Evolutionary conservation across 2,329 filamentous ascomycete genomes (phyloP), one percentile per base, ranked within the genome.

Genomic region (Anisogramma anomala): DNA sequence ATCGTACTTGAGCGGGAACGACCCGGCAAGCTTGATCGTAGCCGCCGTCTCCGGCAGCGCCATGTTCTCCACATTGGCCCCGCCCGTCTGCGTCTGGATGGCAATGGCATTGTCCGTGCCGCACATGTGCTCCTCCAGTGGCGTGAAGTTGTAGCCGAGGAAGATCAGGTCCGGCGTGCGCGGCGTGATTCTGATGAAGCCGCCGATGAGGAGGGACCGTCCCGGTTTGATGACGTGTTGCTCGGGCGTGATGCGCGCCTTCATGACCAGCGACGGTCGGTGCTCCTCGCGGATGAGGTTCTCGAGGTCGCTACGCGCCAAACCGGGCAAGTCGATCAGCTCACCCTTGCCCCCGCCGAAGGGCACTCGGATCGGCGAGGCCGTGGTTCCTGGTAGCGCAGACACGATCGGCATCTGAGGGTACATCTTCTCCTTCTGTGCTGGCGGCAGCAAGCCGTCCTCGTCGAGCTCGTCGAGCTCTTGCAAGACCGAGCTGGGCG

Each of bases 281-380:
- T 83, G 65, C 46, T 80, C 68, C 30, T 80, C 72, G 30, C 72
- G 64, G 35, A 95, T 81, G 55, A 82, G 79, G 1, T 74, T 62
- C 35, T 85, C 80, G 6, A 96, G 66, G 13, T 78, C 73, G 19
- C 77, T 80, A 33, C 91, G 79, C 7, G 79, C 74, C 25, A 98
- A 66, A 1, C 91, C 91, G 0, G 91, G 91, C 11, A 98, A 70
- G 57, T 98, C 91, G 52, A 98, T 85, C 25, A 98, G 69, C 59
- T 98, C 93, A 42, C 91, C 91, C 53, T 77, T 82, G 18, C 84
- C 82, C 45, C 77, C 77, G 33, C 88, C 88, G 55, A 91, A 98
- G 1, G 87, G 86, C 14, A 96, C 77, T 20, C 91, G 81, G 51
- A 98, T 96, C 0, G 91, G 91, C 0, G 87, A 94, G 2, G 88